Evolutionary conservation across 2,329 filamentous ascomycete genomes (phyloP).

Genomic region (Curvularia lunata): DNA sequence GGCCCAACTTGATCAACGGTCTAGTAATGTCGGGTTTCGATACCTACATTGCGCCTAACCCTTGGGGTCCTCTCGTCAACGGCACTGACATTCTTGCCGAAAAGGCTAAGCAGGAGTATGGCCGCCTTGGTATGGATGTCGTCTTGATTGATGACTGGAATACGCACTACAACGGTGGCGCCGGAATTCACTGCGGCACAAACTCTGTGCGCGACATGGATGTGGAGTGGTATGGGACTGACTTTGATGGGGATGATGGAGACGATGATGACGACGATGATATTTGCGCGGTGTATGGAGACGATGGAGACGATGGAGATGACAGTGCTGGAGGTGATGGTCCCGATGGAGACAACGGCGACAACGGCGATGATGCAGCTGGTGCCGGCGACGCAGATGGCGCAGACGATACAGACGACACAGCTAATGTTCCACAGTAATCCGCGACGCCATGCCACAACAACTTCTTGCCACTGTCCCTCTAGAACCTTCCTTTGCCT

Average conservation of each 20-base stretch:
- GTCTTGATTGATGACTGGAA: slow-evolving; percentile 15
- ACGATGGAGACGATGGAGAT: background rate
- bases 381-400: too few species aligned
- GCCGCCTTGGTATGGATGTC: slow-evolving; percentile 6
- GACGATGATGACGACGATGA: background rate
- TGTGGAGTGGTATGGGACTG: background rate
- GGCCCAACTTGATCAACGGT: slow-evolving; percentile 1
- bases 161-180: slow-evolving; percentile 11
- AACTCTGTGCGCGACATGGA: slow-evolving; percentile 14
- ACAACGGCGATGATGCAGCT: too few species aligned
- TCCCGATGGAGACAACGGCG: too few species aligned
- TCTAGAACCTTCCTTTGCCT: too few species aligned
- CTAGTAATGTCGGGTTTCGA: slow-evolving; percentile 1
- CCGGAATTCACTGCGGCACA: slow-evolving; percentile 17
- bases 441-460: too few species aligned
- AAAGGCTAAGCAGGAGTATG: slow-evolving; percentile 7
- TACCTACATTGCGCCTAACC: background rate
- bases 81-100: background rate
- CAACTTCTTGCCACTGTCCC: too few species aligned
- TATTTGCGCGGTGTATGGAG: background rate
- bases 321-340: too few species aligned
- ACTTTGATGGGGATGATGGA: background rate
- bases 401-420: too few species aligned
- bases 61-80: slow-evolving; percentile 2
- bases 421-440: too few species aligned